Conservation (phyloP, 768 basidiomycete species). For the Filobasidium wieringae region DNA sequence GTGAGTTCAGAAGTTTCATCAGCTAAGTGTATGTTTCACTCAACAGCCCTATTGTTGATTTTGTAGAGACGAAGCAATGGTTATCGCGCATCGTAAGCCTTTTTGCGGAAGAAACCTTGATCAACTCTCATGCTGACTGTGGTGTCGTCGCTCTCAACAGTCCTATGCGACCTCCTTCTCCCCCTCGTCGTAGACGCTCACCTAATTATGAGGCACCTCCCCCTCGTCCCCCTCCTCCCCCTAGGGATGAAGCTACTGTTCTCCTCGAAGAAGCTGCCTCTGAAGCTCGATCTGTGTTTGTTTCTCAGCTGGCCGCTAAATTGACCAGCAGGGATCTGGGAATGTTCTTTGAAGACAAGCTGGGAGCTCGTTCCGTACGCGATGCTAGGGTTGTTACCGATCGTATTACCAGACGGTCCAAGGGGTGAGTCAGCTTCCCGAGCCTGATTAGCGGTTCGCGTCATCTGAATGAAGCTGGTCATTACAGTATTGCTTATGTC, state of each 20-base stretch:
- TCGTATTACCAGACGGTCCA: constrained; percentile 85
- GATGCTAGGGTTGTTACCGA: constrained; percentile 96
- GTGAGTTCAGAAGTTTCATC: constrained; percentile 4
- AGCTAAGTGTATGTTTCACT: not conserved
- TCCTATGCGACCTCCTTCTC: constrained; percentile 38
- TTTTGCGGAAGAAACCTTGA: not conserved
- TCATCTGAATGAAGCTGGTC: too few species aligned
- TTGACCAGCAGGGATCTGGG: constrained; percentile 94
- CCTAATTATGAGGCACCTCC: constrained; percentile 46
- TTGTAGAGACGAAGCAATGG: constrained; percentile 1
- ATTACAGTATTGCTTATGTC: constrained; percentile 82
- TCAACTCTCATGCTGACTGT: not conserved
- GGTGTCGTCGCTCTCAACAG: constrained; percentile 27
- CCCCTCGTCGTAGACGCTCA: constrained; percentile 7
- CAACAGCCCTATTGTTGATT: not conserved
- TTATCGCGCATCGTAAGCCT: constrained; percentile 1
- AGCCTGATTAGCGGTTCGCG: not conserved
- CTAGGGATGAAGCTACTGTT: constrained; percentile 47
- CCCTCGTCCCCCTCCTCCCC: constrained; percentile 47
- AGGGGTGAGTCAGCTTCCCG: constrained; percentile 55
- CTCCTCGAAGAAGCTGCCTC: constrained; percentile 83
- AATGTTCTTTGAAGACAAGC: constrained; percentile 95
- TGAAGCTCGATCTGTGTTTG: constrained; percentile 95
- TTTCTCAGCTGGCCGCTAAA: constrained; percentile 92
- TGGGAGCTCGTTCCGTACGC: constrained; percentile 85